Base-by-base conservation (phyloP, 106 monocot species). In the Vanilla planifolia region DNA sequence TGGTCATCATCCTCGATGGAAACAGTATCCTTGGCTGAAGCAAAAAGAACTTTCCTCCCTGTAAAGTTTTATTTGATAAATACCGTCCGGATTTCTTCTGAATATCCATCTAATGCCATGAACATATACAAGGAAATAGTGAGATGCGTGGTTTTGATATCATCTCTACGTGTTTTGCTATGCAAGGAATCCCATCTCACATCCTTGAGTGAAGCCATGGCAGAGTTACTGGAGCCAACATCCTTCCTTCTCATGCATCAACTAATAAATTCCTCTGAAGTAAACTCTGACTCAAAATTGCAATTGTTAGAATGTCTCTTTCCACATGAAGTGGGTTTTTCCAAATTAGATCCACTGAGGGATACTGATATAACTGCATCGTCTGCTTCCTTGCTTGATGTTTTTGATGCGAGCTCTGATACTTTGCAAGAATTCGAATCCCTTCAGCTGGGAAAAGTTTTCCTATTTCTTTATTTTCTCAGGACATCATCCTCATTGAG, bases 11-110 rank as follows among this genome's bases (percentile, higher is more conserved):
- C 61, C 48, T 25, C 50, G 34, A 59, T 64, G 19, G 71, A 67
- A 50, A 47, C 42, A 17, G 62, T 73, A 1, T 22, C 69, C 36
- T 45, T 75, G 16, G 47, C 79, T 75, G 92, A 85, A 67, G 98
- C 88, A 33, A 98, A 88, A 82, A 82, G 92, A 47, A 53, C 77
- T 51, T 85, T 88, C 67, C 69, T 98, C 50, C 92, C 88, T 30
- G 74, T 98, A 69, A 98, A 98, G 59, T 98, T 92, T 74, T 98
- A 78, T 70, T 43, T 98, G 51, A 88, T 92, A 20, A 98, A 98
- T 78, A 85, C 92, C 48, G 88, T 88, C 14, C 67, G 98, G 47
- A 88, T 98, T 37, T 82, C 80, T 8, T 88, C 88, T 25, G 88
- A 79, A 37, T 92, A 82, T 82, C 85, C 98, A 16, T 73, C 26